Evolutionary conservation across 1,284 basidiomycete species (phyloP).

Genomic region (Pseudozyma sp.): DNA sequence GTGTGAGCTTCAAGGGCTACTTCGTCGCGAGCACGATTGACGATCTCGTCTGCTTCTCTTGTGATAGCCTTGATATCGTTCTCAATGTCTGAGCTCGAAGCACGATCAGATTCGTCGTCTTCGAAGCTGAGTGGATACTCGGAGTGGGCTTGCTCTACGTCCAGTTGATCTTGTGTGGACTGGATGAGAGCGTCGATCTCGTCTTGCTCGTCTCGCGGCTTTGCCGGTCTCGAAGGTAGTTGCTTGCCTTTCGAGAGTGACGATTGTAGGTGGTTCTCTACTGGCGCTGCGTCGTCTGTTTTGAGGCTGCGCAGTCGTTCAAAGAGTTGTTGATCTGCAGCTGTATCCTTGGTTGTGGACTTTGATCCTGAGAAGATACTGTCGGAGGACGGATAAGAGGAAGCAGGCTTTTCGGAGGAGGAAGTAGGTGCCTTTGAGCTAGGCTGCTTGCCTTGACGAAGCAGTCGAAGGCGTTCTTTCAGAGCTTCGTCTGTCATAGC

Average conservation of each 20-base stretch:
- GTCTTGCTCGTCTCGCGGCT: slow-evolving; percentile 33
- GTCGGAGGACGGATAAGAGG: slow-evolving; percentile 2
- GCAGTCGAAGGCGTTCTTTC: slow-evolving; percentile 34
- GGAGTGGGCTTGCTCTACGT: slow-evolving; percentile 18
- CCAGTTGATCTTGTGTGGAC: slow-evolving; percentile 30
- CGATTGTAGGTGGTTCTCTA: not conserved
- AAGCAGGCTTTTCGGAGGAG: not conserved
- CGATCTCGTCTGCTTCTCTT: slow-evolving; percentile 31
- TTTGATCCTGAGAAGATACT: not conserved
- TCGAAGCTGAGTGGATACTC: not conserved
- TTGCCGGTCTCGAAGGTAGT: not conserved
- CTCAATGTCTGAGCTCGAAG: slow-evolving; percentile 21
- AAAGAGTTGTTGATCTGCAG: slow-evolving; percentile 23
- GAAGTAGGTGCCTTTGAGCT: slow-evolving; percentile 1
- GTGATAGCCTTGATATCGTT: slow-evolving; percentile 27
- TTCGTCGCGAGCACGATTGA: slow-evolving; percentile 44
- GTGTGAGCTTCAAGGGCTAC: slow-evolving; percentile 22
- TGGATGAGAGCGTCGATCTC: slow-evolving; percentile 43
- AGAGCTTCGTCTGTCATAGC: slow-evolving; percentile 36
- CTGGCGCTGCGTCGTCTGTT: not conserved
- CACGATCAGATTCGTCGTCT: slow-evolving; percentile 29
- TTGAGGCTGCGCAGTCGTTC: slow-evolving; percentile 34
- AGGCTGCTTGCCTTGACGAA: slow-evolving; percentile 27
- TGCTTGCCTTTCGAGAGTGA: not conserved
- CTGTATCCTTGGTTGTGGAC: not conserved